A percentile compares a stretch with the other conserved stretches of the same genome.
Evolutionary conservation across 2,329 filamentous ascomycete species (phyloP).

Genomic region (Calonectria ilicicola): DNA sequence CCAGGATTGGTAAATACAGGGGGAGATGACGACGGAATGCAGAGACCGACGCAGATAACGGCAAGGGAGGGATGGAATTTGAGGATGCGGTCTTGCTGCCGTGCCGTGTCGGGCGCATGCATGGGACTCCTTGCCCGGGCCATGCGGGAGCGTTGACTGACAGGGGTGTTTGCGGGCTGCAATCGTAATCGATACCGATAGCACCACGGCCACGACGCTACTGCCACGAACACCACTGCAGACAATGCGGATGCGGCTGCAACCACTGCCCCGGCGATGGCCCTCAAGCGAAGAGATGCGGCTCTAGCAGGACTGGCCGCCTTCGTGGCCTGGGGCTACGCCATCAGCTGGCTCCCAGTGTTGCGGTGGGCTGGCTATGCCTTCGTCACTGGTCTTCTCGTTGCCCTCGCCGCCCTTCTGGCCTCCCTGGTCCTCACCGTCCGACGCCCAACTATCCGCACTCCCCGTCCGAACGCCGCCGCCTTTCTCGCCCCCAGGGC

Average conservation of each 20-base stretch:
- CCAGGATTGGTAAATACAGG: background rate
- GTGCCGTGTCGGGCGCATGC: constrained; percentile 1
- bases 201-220: constrained; percentile 30
- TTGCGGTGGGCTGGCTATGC: constrained; percentile 89
- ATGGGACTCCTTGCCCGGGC: constrained; percentile 12
- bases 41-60: background rate
- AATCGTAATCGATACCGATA: constrained; percentile 33
- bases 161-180: constrained; percentile 34
- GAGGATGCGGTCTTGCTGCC: background rate
- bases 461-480: constrained; percentile 56
- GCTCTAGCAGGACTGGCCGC: constrained; percentile 74
- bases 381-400: constrained; percentile 76
- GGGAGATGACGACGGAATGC: background rate
- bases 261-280: constrained; percentile 63
- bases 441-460: constrained; percentile 58
- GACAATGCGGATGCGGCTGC: constrained; percentile 52
- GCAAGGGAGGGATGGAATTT: background rate
- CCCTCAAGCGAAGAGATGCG: constrained; percentile 80
- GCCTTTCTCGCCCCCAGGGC: constrained; percentile 71
- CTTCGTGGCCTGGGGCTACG: constrained; percentile 90
- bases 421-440: constrained; percentile 68
- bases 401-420: constrained; percentile 66
- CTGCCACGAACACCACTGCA: constrained; percentile 37
- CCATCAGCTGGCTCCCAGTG: constrained; percentile 83
- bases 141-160: constrained; percentile 6